Base-by-base conservation (phyloP, 2,329 filamentous ascomycete species). In the Periconia digitata region DNA sequence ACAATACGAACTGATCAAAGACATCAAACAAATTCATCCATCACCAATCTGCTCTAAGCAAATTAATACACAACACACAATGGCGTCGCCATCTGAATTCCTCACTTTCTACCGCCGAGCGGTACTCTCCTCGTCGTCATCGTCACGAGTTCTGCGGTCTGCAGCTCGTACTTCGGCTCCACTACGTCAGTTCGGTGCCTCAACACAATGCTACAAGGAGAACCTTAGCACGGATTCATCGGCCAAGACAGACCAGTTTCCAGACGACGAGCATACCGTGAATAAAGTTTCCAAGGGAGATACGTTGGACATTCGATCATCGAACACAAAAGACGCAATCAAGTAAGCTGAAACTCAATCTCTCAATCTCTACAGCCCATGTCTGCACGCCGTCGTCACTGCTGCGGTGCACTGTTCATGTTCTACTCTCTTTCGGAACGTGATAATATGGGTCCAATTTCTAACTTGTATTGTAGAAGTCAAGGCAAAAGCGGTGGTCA, bases 81-180 rank as follows among this genome's bases (percentile, higher is more conserved):
- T 71, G 68, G 46, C 58, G 20, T 37, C 58, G 21, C 65, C 71
- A 10, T 69, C 70, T 23, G 64, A 71, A 46, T 70, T 72, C 63
- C 60, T 72, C 17, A 70, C 65, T 43, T 71, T 72, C 60, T 70
- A 66, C 64, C 68, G 71, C 46, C 61, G 56, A 36, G 40, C 58
- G 22, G 54, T 32, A 12, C 12, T 15, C n/a, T 32, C 27, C 12
- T 32, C 58, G 2, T 24, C 22, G 4, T 46, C 37, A 23, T 35
- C 54, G 40, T 15, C 49, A 38, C 39, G 27, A 3, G n/a, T 43
- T n/a, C 32, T 40, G 15, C 29, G 29, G 13, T 3, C 34, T 8
- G 45, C 21, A 7, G 32, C 16, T 16, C 20, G 21, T 22, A 29
- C 53, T 59, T 13, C 56, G 51, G 8, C 34, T 18, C 24, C 41